Evolutionary conservation across 176 grass and related monocot genomes (phyloP).

Genomic region (Oryza officinalis): DNA sequence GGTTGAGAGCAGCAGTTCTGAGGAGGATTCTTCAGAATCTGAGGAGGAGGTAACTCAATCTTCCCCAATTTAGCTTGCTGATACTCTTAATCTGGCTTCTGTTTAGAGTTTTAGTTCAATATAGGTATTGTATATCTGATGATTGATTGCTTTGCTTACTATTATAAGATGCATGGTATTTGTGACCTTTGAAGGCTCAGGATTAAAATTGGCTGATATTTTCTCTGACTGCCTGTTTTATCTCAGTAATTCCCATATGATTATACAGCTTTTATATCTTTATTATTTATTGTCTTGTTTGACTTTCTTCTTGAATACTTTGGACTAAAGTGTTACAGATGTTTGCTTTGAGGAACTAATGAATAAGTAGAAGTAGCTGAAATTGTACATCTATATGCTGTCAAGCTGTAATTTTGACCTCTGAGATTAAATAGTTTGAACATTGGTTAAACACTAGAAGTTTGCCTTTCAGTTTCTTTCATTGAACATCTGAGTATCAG

Average conservation of each 20-base stretch:
- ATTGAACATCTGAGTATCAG: background rate
- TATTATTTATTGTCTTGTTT: background rate
- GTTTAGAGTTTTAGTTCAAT: background rate
- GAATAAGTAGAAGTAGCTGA: background rate
- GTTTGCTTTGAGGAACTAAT: background rate
- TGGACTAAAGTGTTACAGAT: background rate
- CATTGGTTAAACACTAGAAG: background rate
- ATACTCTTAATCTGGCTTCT: background rate
- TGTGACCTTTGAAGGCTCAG: background rate
- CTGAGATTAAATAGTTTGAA: background rate
- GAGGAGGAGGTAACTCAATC: slow-evolving; percentile 58
- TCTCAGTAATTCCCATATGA: background rate
- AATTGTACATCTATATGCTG: background rate
- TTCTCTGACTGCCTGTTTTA: background rate
- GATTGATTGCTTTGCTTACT: background rate
- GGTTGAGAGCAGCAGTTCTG: slow-evolving; percentile 63
- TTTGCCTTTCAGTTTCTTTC: slow-evolving; percentile 3
- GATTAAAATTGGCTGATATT: background rate
- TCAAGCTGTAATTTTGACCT: background rate
- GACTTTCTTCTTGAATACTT: background rate
- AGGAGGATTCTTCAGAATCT: slow-evolving; percentile 67
- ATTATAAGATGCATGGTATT: background rate
- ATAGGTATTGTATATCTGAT: slow-evolving; percentile 22
- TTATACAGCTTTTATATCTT: background rate
- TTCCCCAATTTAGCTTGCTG: slow-evolving; percentile 5